These are phyloP conservation scores for Daedalea quercina DNA, from an alignment of 768 basidiomycete species.

Conservation along the genomic window DNA sequence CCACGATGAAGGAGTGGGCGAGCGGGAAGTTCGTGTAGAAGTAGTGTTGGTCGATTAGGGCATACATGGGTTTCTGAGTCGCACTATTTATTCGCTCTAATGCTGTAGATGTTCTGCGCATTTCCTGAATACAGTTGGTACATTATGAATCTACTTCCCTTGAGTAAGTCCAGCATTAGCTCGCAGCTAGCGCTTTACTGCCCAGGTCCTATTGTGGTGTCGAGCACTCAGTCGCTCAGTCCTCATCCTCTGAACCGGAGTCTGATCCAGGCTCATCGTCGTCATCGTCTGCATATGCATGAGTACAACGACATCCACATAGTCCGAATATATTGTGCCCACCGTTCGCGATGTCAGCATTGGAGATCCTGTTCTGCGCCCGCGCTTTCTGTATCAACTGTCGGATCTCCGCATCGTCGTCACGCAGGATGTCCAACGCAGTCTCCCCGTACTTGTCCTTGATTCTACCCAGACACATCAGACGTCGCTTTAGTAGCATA, in stretches of 20 bases:
- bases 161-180: neutral
- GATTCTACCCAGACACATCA: slow-evolving; percentile 53
- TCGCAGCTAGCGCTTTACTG: neutral
- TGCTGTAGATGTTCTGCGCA: neutral
- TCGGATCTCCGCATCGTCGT: slow-evolving; percentile 44
- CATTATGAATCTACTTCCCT: slow-evolving; percentile 2
- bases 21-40: slow-evolving; percentile 22
- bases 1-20: slow-evolving; percentile 25
- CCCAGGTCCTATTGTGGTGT: neutral
- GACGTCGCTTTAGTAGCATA: too few species aligned
- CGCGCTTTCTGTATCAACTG: slow-evolving; percentile 47
- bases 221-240: slow-evolving; percentile 6
- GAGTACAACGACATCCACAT: neutral
- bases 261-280: slow-evolving; percentile 23
- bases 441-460: slow-evolving; percentile 64
- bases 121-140: neutral
- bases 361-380: slow-evolving; percentile 42
- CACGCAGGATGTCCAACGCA: slow-evolving; percentile 47
- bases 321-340: slow-evolving; percentile 4
- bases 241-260: slow-evolving; percentile 23
- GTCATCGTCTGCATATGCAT: slow-evolving; percentile 19
- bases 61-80: neutral
- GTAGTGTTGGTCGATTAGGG: neutral
- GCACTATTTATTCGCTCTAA: neutral
- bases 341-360: slow-evolving; percentile 65